Conservation (phyloP, 805 yeast genomes). For the Cyberlindnera samutprakarnensis region DNA sequence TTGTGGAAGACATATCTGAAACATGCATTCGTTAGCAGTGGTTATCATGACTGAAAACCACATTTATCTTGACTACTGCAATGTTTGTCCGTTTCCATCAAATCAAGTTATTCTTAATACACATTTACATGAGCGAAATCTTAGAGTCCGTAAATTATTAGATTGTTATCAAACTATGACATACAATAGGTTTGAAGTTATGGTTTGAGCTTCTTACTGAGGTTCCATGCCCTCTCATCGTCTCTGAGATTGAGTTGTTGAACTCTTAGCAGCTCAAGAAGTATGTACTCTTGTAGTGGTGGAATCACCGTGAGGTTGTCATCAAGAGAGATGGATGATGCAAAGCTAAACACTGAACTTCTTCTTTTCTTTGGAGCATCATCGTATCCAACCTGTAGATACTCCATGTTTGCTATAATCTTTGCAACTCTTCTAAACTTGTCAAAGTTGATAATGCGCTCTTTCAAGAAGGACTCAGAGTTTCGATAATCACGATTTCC, state of each 20-base stretch:
- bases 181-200: not conserved
- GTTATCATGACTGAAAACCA: constrained; percentile 11
- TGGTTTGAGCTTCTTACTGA: constrained; percentile 39
- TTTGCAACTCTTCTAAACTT: constrained; percentile 63
- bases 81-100: not conserved
- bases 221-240: constrained; percentile 65
- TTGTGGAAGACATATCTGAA: constrained; percentile 52
- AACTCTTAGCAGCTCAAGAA: constrained; percentile 66
- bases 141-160: no score
- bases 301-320: constrained; percentile 27
- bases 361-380: constrained; percentile 17
- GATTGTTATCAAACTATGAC: no score
- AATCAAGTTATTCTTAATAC: not conserved
- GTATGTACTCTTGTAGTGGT: constrained; percentile 40
- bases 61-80: not conserved
- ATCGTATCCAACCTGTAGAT: constrained; percentile 55
- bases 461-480: constrained; percentile 41
- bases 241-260: constrained; percentile 51
- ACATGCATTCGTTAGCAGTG: constrained; percentile 46
- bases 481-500: constrained; percentile 68
- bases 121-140: not conserved
- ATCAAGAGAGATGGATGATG: constrained; percentile 13
- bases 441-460: constrained; percentile 59
- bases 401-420: constrained; percentile 59
- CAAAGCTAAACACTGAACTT: constrained; percentile 19